Evolutionary conservation across 2,329 filamentous ascomycete species (phyloP).

Genomic region (Phaeomoniella chlamydospora): DNA sequence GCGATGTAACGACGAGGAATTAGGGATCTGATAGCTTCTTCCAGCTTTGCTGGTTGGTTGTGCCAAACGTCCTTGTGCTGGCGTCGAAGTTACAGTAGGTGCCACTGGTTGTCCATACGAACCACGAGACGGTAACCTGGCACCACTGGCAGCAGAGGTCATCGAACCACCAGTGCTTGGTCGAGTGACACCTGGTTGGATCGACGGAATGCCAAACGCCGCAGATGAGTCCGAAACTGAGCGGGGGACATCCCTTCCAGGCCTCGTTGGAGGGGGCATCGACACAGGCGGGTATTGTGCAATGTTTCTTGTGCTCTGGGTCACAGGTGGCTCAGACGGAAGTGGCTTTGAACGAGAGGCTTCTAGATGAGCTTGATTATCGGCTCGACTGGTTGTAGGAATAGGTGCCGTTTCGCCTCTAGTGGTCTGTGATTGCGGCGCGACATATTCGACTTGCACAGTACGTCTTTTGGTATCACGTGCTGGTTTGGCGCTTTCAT

Average conservation of each 20-base stretch:
- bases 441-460: slow-evolving; percentile 94
- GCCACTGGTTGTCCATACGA: slow-evolving; percentile 81
- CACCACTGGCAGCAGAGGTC: slow-evolving; percentile 43
- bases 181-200: slow-evolving; percentile 33
- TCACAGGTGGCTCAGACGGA: slow-evolving; percentile 40
- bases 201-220: slow-evolving; percentile 29
- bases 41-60: slow-evolving; percentile 51
- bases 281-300: slow-evolving; percentile 8
- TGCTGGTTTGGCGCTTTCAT: slow-evolving; percentile 46
- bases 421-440: slow-evolving; percentile 72
- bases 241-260: slow-evolving; percentile 35
- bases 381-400: slow-evolving; percentile 16
- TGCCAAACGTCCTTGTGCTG: slow-evolving; percentile 77
- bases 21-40: slow-evolving; percentile 59
- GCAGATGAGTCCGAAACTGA: slow-evolving; percentile 44
- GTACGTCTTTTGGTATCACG: slow-evolving; percentile 86
- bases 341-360: slow-evolving; percentile 34
- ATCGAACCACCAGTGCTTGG: slow-evolving; percentile 75
- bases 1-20: slow-evolving; percentile 46
- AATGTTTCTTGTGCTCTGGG: slow-evolving; percentile 20
- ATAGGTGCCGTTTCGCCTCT: slow-evolving; percentile 42
- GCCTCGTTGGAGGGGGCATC: slow-evolving; percentile 30
- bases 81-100: slow-evolving; percentile 75
- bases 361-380: slow-evolving; percentile 16
- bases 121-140: slow-evolving; percentile 56